phyloP scores from a whole-genome alignment of 257 asterid genomes.

The Cordia subcordata region DNA sequence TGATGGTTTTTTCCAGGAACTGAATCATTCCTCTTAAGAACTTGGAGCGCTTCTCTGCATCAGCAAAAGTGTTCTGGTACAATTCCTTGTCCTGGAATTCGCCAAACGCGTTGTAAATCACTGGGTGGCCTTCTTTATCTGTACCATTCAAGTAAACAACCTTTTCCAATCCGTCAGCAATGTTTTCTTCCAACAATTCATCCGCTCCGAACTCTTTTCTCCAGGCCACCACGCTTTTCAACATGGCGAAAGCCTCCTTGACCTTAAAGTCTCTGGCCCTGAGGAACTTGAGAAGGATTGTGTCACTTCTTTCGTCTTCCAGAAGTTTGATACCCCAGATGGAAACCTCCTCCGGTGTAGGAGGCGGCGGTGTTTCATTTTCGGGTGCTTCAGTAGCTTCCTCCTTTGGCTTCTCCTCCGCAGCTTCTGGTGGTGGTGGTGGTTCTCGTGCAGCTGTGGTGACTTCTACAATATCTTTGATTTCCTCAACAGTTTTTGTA shows the following conservation, averaged over 20 bases:
- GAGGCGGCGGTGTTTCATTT: conserved; percentile 24
- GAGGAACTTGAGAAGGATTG: conserved; percentile 61
- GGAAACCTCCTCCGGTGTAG: conserved; percentile 54
- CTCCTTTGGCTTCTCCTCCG: conserved; percentile 11
- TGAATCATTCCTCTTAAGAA: conserved; percentile 59
- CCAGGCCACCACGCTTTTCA: conserved; percentile 64
- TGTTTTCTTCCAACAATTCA: conserved; percentile 31
- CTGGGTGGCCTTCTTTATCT: conserved; percentile 65
- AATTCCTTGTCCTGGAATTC: conserved; percentile 74
- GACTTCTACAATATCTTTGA: conserved; percentile 53
- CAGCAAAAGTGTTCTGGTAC: conserved; percentile 53
- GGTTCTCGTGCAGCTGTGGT: too few species aligned
- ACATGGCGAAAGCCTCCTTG: conserved; percentile 62
- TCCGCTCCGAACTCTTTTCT: conserved; percentile 57
- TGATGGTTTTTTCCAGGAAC: conserved; percentile 61
- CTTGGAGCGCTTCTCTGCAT: conserved; percentile 54
- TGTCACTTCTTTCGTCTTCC: conserved; percentile 51
- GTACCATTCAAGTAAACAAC: conserved; percentile 53
- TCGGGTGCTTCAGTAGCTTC: conserved; percentile 13
- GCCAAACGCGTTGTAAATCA: conserved; percentile 60
- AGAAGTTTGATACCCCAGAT: conserved; percentile 69
- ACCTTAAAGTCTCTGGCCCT: conserved; percentile 71
- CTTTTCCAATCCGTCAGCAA: conserved; percentile 41
- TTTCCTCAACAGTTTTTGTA: conserved; percentile 33
- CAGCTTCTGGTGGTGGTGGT: conserved; percentile 28